Percentiles rank a stretch among this genome's conserved stretches.
Evolutionary conservation across 306 rosid genomes (phyloP).

Genomic region (Castanea crenata): DNA sequence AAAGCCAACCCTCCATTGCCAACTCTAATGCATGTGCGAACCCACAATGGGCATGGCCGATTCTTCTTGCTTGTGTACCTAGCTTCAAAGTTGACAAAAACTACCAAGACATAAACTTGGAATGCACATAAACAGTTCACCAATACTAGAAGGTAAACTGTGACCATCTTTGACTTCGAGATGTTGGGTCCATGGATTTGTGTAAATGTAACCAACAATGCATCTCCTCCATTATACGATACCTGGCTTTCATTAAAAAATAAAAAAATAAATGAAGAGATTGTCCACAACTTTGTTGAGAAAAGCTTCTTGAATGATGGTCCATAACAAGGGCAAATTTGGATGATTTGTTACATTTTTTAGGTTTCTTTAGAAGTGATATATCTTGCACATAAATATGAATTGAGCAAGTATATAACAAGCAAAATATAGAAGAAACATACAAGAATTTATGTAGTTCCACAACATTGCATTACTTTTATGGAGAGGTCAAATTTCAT

Average conservation of each 20-base stretch:
- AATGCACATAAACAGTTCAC: conserved; percentile 45
- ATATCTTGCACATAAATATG: too few species aligned
- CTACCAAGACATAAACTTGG: conserved; percentile 61
- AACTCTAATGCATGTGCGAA: conserved; percentile 28
- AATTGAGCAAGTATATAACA: too few species aligned
- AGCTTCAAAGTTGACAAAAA: conserved; percentile 58
- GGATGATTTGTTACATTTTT: too few species aligned
- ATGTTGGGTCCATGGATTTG: conserved; percentile 28
- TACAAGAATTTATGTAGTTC: too few species aligned
- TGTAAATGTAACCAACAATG: conserved; percentile 37
- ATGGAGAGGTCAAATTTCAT: too few species aligned
- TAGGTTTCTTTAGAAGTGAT: too few species aligned
- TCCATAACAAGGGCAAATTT: too few species aligned
- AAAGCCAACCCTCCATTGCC: conserved; percentile 52
- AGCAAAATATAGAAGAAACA: too few species aligned
- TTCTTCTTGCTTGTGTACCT: conserved; percentile 44
- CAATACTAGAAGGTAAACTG: conserved; percentile 38
- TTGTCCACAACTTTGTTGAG: too few species aligned
- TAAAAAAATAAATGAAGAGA: too few species aligned
- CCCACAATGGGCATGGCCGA: conserved; percentile 30
- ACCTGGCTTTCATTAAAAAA: conserved; percentile 29
- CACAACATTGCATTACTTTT: too few species aligned
- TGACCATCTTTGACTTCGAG: conserved; percentile 39
- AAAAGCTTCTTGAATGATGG: too few species aligned
- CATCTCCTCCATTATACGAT: not conserved